Conservation (phyloP, 163 green algal species). For the Scenedesmus sp. region DNA sequence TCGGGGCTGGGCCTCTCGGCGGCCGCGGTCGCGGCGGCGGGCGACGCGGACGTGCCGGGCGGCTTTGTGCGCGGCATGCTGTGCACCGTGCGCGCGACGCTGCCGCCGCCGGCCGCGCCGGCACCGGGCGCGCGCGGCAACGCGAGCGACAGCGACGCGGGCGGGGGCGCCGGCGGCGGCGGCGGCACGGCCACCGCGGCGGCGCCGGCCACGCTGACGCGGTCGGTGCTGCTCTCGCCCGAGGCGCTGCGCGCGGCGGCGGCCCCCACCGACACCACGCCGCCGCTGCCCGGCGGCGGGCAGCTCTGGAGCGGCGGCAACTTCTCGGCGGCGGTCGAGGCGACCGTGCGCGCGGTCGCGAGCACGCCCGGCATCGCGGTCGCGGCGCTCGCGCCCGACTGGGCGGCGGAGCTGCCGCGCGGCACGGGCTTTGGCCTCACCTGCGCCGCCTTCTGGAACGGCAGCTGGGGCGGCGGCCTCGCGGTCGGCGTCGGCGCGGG, state of each 20-base stretch:
- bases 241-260: background rate
- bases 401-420: background rate
- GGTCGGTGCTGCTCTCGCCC: background rate
- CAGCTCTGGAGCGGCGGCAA: background rate
- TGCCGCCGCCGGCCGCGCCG: background rate
- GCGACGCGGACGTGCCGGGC: background rate
- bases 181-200: background rate
- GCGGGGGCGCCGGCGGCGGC: background rate
- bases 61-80: slow-evolving; percentile 28
- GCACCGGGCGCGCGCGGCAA: background rate
- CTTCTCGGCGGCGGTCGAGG: background rate
- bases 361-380: background rate
- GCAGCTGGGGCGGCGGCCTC: slow-evolving; percentile 15
- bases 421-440: slow-evolving; percentile 4
- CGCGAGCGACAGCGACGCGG: no score
- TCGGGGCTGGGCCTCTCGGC: background rate
- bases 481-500: slow-evolving; percentile 13
- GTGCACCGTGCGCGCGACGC: slow-evolving; percentile 6
- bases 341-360: background rate
- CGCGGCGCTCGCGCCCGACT: slow-evolving; percentile 5
- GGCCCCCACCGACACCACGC: background rate
- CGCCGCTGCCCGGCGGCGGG: background rate
- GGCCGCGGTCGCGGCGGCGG: background rate
- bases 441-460: slow-evolving; percentile 35
- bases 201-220: no score